A percentile compares a stretch with the other conserved stretches of the same genome.
Conservation (phyloP, 148 eudicot genomes). For the Fagopyrum homotropicum region DNA sequence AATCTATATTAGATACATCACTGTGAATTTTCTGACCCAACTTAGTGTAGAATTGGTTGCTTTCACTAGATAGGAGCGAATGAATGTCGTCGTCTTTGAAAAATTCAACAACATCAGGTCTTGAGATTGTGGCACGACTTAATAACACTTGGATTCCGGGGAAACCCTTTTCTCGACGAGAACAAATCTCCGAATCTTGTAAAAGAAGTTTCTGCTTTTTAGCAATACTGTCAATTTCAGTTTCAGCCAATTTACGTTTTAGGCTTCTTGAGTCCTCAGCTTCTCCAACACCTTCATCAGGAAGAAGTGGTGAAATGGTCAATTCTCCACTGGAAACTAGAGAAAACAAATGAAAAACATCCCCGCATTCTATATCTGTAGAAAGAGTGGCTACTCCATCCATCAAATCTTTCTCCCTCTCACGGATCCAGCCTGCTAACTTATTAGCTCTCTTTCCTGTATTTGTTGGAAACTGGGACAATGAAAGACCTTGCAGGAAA, state of each 20-base stretch:
- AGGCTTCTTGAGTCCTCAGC: conserved; percentile 60
- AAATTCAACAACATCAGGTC: conserved; percentile 30
- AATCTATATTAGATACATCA: conserved; percentile 19
- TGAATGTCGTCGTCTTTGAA: conserved; percentile 31
- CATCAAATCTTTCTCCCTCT: conserved; percentile 58
- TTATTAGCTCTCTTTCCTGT: conserved; percentile 71
- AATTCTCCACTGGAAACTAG: conserved; percentile 67
- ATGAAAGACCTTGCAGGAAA: conserved; percentile 53
- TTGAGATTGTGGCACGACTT: conserved; percentile 40
- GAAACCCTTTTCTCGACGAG: conserved; percentile 86
- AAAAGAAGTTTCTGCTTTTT: conserved; percentile 33
- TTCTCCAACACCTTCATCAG: conserved; percentile 89
- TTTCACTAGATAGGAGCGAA: conserved; percentile 26
- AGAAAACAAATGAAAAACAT: conserved; percentile 56
- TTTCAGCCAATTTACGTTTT: conserved; percentile 55
- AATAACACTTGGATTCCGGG: conserved; percentile 72
- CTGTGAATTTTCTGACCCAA: conserved; percentile 28
- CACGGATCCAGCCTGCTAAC: conserved; percentile 60
- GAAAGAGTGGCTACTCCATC: conserved; percentile 54
- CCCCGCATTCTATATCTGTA: conserved; percentile 86
- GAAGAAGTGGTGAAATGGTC: conserved; percentile 61
- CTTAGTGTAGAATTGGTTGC: conserved; percentile 26
- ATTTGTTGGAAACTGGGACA: conserved; percentile 66
- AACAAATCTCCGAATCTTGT: conserved; percentile 51
- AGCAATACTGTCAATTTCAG: conserved; percentile 35